Evolutionary conservation across 805 yeast genomes (phyloP).

Genomic region (Lipomyces orientalis): DNA sequence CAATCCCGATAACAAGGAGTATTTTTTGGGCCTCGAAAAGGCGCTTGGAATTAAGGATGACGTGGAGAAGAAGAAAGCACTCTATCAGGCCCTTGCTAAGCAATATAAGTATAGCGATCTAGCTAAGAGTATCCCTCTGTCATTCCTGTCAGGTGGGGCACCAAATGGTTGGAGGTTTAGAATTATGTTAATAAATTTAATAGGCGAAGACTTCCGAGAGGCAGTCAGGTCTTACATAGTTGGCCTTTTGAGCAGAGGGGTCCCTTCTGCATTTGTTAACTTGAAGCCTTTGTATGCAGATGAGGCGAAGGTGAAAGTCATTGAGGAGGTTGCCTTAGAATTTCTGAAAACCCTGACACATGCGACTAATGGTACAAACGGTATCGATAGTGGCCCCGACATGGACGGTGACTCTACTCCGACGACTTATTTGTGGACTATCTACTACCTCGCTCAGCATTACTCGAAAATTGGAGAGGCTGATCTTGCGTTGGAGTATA

Average conservation of each 20-base stretch:
- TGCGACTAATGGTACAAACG: slow-evolving; percentile 24
- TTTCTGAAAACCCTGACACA: slow-evolving; percentile 44
- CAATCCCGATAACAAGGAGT: slow-evolving; percentile 78
- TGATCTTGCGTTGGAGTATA: slow-evolving; percentile 58
- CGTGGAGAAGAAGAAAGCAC: slow-evolving; percentile 52
- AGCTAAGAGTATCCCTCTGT: slow-evolving; percentile 76
- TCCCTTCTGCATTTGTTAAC: slow-evolving; percentile 87
- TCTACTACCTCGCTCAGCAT: slow-evolving; percentile 80
- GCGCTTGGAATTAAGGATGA: slow-evolving; percentile 62
- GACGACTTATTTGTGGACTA: slow-evolving; percentile 63
- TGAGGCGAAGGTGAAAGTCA: slow-evolving; percentile 47
- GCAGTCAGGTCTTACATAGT: slow-evolving; percentile 62
- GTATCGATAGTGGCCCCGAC: slow-evolving; percentile 35
- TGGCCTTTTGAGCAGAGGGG: slow-evolving; percentile 73
- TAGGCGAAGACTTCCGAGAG: slow-evolving; percentile 55
- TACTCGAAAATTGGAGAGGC: slow-evolving; percentile 62
- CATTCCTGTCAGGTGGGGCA: slow-evolving; percentile 54
- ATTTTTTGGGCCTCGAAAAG: slow-evolving; percentile 70
- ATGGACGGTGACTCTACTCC: slow-evolving; percentile 44
- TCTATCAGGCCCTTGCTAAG: slow-evolving; percentile 67
- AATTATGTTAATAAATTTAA: background rate
- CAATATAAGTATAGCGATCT: slow-evolving; percentile 84
- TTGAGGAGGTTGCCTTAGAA: slow-evolving; percentile 61
- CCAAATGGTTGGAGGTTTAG: background rate
- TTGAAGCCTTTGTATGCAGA: slow-evolving; percentile 77